Percentiles rank a stretch among this genome's conserved stretches.
Conservation (phyloP, 176 grass and related monocot species). For the Pharus latifolius region DNA sequence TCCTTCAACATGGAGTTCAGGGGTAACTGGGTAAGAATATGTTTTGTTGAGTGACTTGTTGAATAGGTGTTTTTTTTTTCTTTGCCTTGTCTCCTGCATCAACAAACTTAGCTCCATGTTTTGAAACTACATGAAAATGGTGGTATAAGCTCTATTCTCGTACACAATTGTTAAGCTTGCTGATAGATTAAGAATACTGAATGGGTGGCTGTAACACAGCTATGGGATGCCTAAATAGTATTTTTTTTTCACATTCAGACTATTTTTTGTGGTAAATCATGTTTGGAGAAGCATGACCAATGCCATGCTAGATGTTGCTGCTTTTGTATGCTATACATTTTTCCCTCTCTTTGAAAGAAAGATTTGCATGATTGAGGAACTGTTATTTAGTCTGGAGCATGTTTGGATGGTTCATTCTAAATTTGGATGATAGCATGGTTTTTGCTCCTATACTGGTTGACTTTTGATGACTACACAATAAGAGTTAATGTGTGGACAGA, state of each 20-base stretch:
- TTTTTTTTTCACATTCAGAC: neutral
- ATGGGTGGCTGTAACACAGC: neutral
- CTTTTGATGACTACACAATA: conserved; percentile 51
- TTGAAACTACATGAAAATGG: neutral
- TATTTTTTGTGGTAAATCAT: neutral
- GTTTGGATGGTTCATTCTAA: conserved; percentile 41
- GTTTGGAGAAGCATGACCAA: neutral
- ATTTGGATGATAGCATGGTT: conserved; percentile 47
- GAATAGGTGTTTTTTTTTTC: neutral
- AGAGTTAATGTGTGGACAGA: conserved; percentile 54
- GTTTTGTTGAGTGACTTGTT: neutral
- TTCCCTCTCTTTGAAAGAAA: too few relatives aligned
- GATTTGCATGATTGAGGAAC: neutral
- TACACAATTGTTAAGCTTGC: neutral
- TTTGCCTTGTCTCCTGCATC: neutral
- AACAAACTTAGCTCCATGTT: neutral
- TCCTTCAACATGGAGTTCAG: neutral
- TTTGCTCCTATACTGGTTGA: conserved; percentile 36
- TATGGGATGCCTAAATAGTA: neutral
- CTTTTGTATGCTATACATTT: too few relatives aligned
- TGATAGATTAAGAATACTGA: neutral
- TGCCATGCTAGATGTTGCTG: too few relatives aligned
- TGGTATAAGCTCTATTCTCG: neutral
- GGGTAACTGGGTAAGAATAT: neutral
- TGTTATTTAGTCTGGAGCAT: conserved; percentile 1